Conservation (phyloP, 139 green algal genomes). For the Chlorella ohadii region DNA sequence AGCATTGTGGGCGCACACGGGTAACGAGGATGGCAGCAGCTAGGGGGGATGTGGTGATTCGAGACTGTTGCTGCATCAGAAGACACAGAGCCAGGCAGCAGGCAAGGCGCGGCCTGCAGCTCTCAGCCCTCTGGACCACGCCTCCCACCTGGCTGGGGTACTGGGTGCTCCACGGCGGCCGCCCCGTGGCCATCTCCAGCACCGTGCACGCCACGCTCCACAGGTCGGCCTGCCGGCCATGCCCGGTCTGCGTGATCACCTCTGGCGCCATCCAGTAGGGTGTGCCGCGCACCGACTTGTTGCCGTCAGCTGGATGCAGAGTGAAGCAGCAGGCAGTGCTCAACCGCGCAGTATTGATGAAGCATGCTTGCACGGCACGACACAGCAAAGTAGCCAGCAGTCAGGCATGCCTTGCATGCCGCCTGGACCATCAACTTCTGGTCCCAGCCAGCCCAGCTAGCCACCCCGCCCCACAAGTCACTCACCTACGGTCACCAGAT, state of each 20-base stretch:
- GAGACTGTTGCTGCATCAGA: too few species aligned
- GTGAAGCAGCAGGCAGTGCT: background rate
- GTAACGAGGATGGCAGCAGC: background rate
- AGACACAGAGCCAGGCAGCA: background rate
- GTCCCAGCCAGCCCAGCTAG: too few species aligned
- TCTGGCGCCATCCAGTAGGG: slow-evolving; percentile 99
- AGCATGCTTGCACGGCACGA: background rate
- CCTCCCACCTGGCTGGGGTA: slow-evolving; percentile 47
- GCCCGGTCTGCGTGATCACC: slow-evolving; percentile 89
- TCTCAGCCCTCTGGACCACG: too few species aligned
- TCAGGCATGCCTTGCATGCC: too few species aligned
- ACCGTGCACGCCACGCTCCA: slow-evolving; percentile 96
- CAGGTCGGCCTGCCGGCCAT: slow-evolving; percentile 92
- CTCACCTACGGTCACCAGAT: slow-evolving; percentile 86
- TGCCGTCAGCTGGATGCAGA: slow-evolving; percentile 59
- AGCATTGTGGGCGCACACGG: too few species aligned
- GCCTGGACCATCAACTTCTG: background rate
- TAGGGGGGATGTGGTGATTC: background rate
- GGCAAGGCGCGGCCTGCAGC: background rate
- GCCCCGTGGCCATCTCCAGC: slow-evolving; percentile 97
- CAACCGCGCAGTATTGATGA: background rate
- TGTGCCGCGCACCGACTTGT: slow-evolving; percentile 93
- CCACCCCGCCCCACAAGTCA: background rate
- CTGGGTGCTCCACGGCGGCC: slow-evolving; percentile 82
- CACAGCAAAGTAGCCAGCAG: background rate